phyloP scores from a whole-genome alignment of 176 grass and related monocot genomes.

The Eremochloa ophiuroides region DNA sequence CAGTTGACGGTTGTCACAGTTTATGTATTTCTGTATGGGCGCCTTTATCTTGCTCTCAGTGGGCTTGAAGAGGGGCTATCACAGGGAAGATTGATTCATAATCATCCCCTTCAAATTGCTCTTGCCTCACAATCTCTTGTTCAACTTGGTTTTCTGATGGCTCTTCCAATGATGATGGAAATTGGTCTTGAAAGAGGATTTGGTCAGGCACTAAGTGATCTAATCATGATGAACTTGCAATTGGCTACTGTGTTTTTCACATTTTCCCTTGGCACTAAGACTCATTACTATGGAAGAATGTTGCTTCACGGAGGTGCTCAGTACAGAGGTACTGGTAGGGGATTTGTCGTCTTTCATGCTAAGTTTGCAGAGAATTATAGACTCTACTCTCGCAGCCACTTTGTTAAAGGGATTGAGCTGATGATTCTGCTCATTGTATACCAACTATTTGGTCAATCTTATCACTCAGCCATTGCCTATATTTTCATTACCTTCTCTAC shows the following conservation, averaged over 20 bases:
- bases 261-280: conserved; percentile 94
- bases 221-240: conserved; percentile 93
- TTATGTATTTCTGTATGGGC: conserved; percentile 91
- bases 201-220: conserved; percentile 75
- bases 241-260: conserved; percentile 82
- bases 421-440: conserved; percentile 84
- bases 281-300: conserved; percentile 91
- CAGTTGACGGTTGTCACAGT: conserved; percentile 88
- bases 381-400: conserved; percentile 96
- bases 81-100: conserved; percentile 71
- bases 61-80: conserved; percentile 82
- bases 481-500: conserved; percentile 72
- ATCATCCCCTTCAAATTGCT: conserved; percentile 78
- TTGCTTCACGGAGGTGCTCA: conserved; percentile 91
- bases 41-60: conserved; percentile 95
- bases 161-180: conserved; percentile 98
- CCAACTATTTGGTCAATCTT: conserved; percentile 75
- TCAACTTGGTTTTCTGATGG: conserved; percentile 94
- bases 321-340: conserved; percentile 78
- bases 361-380: conserved; percentile 97
- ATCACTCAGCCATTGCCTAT: conserved; percentile 62
- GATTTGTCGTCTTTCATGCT: conserved; percentile 94
- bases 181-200: conserved; percentile 96
- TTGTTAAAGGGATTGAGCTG: conserved; percentile 89
- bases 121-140: conserved; percentile 94